These are phyloP conservation scores for Pezicula radicicola DNA, from an alignment of 2,329 filamentous ascomycete species.

Conservation along the genomic window DNA sequence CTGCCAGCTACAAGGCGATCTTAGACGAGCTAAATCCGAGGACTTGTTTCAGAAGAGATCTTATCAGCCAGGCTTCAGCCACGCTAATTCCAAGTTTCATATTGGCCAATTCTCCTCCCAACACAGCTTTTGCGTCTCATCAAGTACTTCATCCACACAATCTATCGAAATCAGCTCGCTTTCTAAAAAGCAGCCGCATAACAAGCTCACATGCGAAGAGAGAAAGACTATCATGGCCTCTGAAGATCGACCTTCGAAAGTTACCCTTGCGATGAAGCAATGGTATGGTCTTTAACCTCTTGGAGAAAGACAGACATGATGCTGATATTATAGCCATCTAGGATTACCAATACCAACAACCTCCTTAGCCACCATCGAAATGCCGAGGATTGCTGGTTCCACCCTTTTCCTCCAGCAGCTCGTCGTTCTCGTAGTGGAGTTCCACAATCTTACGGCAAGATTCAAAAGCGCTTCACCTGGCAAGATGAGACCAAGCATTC, in stretches of 20 bases:
- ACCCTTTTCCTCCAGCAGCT: conserved; percentile 17
- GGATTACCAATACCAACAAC: conserved; percentile 9
- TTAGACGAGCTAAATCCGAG: too few relatives aligned
- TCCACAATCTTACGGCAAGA: conserved; percentile 10
- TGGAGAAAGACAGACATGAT: too few relatives aligned
- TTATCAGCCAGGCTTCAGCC: too few relatives aligned
- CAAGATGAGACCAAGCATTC: conserved; percentile 11
- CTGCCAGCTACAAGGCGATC: too few relatives aligned
- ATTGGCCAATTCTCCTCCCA: background rate
- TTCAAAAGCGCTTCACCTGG: conserved; percentile 16
- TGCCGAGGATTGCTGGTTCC: conserved; percentile 21
- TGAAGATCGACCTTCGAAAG: conserved; percentile 3
- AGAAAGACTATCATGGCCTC: conserved; percentile 15
- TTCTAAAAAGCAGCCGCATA: conserved; percentile 1
- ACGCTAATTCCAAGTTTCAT: too few relatives aligned
- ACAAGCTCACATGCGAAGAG: conserved; percentile 10
- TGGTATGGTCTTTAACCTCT: conserved; percentile 1
- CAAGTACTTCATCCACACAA: background rate
- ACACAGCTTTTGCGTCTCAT: background rate
- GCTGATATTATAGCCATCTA: too few relatives aligned
- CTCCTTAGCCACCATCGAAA: conserved; percentile 16
- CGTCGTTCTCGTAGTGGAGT: conserved; percentile 6
- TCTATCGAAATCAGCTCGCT: background rate
- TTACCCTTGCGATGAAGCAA: conserved; percentile 15
- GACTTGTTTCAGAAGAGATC: too few relatives aligned